Evolutionary conservation across 805 yeast species (phyloP).

Genomic region (Hanseniaspora nectarophila): DNA sequence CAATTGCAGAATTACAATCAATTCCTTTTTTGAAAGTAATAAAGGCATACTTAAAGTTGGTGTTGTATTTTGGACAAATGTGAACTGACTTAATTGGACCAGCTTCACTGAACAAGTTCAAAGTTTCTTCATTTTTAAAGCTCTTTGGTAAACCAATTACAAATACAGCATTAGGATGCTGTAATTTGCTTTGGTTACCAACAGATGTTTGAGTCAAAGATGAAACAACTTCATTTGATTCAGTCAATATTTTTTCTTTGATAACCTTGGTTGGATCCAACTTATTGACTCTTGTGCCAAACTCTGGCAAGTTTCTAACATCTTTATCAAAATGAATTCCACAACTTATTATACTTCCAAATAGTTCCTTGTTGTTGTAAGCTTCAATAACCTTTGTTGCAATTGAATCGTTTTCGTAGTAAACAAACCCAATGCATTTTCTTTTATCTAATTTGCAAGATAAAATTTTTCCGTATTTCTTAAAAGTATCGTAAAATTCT

Average conservation of each 20-base stretch:
- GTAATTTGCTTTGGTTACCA: slow-evolving; percentile 13
- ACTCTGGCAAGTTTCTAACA: slow-evolving; percentile 27
- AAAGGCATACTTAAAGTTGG: slow-evolving; percentile 30
- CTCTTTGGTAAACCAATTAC: slow-evolving; percentile 28
- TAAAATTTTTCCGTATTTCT: slow-evolving; percentile 35
- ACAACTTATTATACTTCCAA: slow-evolving; percentile 29
- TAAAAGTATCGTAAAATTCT: slow-evolving; percentile 40
- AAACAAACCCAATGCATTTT: slow-evolving; percentile 34
- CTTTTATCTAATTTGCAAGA: slow-evolving; percentile 33
- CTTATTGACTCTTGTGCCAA: slow-evolving; percentile 23
- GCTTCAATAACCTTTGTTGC: slow-evolving; percentile 30
- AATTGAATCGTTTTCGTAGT: slow-evolving; percentile 26
- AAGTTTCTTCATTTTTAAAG: slow-evolving; percentile 25
- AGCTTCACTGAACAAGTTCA: slow-evolving; percentile 23
- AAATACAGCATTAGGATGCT: slow-evolving; percentile 28
- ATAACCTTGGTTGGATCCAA: slow-evolving; percentile 19
- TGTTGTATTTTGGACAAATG: slow-evolving; percentile 23
- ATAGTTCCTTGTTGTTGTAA: slow-evolving; percentile 24
- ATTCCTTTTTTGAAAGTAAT: slow-evolving; percentile 32
- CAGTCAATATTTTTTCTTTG: slow-evolving; percentile 17
- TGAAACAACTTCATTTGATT: slow-evolving; percentile 15
- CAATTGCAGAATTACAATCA: slow-evolving; percentile 31
- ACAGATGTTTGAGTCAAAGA: neutral
- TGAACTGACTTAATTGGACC: slow-evolving; percentile 30
- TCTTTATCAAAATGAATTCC: slow-evolving; percentile 34